Conservation (phyloP, 164 flowering plant species). For the Vitis vinifera region ASM3070453v1 NC_081822.1:24941001-24941500, state of each 20-base stretch:
- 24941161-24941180: too few relatives aligned
- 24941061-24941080: too few relatives aligned
- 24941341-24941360: slow-evolving; percentile 37
- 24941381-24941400: slow-evolving; percentile 24
- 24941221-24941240: too few relatives aligned
- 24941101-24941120: too few relatives aligned
- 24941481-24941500: slow-evolving; percentile 44
- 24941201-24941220: too few relatives aligned
- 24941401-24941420: slow-evolving; percentile 26
- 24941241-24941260: slow-evolving; percentile 34
- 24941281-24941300: slow-evolving; percentile 22
- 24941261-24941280: slow-evolving; percentile 27
- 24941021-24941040: too few relatives aligned
- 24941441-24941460: slow-evolving; percentile 19
- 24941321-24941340: slow-evolving; percentile 15
- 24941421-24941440: background rate
- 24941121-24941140: too few relatives aligned
- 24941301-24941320: slow-evolving; percentile 11
- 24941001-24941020: too few relatives aligned
- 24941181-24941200: too few relatives aligned
- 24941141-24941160: too few relatives aligned
- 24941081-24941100: too few relatives aligned
- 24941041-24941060: too few relatives aligned
- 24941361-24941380: slow-evolving; percentile 55
- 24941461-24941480: slow-evolving; percentile 42